Percentiles rank a stretch among this genome's conserved stretches.
Conservation (phyloP, 2,329 filamentous ascomycete genomes). For the Amesomyces nigricolor region DNA sequence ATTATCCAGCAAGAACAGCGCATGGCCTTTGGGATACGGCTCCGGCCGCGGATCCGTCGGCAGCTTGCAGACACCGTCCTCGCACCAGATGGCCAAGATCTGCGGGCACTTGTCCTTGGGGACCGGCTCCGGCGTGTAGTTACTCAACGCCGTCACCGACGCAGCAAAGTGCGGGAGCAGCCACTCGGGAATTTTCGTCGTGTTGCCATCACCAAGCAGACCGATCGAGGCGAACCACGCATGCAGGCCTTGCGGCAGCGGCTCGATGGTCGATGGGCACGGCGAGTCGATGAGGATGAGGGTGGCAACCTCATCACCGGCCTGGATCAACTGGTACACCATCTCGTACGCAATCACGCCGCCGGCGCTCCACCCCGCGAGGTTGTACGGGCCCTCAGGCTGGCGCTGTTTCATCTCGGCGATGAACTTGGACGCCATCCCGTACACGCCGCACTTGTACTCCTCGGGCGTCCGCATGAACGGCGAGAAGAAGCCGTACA, state of each 20-base stretch:
- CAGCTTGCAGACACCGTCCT: slow-evolving; percentile 45
- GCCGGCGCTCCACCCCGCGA: slow-evolving; percentile 72
- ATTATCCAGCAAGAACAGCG: slow-evolving; percentile 37
- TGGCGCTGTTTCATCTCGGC: slow-evolving; percentile 67
- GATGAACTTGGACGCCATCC: slow-evolving; percentile 60
- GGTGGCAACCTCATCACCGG: neutral
- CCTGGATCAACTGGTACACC: neutral
- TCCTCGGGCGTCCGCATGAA: slow-evolving; percentile 65
- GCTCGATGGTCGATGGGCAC: neutral
- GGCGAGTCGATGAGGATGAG: slow-evolving; percentile 1
- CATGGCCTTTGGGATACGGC: slow-evolving; percentile 48
- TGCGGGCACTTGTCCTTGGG: slow-evolving; percentile 53
- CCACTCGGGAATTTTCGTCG: slow-evolving; percentile 63
- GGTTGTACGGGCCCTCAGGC: slow-evolving; percentile 59
- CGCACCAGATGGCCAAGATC: slow-evolving; percentile 64
- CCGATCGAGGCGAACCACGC: slow-evolving; percentile 50
- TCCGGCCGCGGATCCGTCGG: neutral
- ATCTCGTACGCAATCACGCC: slow-evolving; percentile 28
- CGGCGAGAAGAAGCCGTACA: slow-evolving; percentile 60
- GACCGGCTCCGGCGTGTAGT: slow-evolving; percentile 62
- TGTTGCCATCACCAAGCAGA: slow-evolving; percentile 58
- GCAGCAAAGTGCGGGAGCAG: slow-evolving; percentile 67
- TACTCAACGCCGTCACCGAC: slow-evolving; percentile 61
- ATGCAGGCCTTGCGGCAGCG: neutral
- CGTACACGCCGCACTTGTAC: slow-evolving; percentile 60